Percentiles rank a stretch among this genome's conserved stretches.
phyloP scores from a whole-genome alignment of 768 basidiomycete species.

The Collybiopsis luxurians region DNA sequence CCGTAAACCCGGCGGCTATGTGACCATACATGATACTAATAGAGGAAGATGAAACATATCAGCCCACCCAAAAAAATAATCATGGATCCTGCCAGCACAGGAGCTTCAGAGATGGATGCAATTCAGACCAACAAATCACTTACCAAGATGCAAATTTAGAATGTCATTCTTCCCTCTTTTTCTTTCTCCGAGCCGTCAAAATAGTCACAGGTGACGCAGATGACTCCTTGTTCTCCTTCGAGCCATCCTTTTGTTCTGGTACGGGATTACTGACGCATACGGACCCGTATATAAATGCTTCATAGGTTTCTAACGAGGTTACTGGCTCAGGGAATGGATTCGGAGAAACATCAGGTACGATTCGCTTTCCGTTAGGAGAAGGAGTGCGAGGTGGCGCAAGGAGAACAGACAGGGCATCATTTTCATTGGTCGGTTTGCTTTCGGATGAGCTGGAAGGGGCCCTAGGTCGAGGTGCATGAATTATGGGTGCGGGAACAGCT shows the following conservation, averaged over 20 bases:
- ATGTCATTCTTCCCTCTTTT: constrained; percentile 18
- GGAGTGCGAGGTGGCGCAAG: constrained; percentile 54
- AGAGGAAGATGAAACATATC: too few relatives aligned
- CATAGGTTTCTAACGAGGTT: constrained; percentile 58
- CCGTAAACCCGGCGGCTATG: too few relatives aligned
- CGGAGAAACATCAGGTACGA: constrained; percentile 50
- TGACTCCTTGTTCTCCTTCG: constrained; percentile 13
- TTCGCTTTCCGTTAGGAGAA: constrained; percentile 25
- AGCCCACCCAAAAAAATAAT: neutral
- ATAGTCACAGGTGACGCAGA: constrained; percentile 34
- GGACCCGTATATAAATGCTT: constrained; percentile 58
- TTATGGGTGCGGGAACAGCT: constrained; percentile 17
- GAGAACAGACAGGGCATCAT: constrained; percentile 18
- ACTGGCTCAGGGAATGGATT: constrained; percentile 69
- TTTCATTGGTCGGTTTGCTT: constrained; percentile 37
- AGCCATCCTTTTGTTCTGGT: constrained; percentile 15
- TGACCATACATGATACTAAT: neutral
- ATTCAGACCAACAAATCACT: neutral
- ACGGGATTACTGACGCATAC: constrained; percentile 49
- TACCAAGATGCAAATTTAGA: neutral
- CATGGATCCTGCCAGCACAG: too few relatives aligned
- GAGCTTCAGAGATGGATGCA: neutral
- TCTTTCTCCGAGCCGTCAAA: constrained; percentile 46
- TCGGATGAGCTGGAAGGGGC: neutral
- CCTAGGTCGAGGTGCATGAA: constrained; percentile 6